phyloP scores from a whole-genome alignment of 768 basidiomycete species.

The Ephemerocybe angulata region DNA sequence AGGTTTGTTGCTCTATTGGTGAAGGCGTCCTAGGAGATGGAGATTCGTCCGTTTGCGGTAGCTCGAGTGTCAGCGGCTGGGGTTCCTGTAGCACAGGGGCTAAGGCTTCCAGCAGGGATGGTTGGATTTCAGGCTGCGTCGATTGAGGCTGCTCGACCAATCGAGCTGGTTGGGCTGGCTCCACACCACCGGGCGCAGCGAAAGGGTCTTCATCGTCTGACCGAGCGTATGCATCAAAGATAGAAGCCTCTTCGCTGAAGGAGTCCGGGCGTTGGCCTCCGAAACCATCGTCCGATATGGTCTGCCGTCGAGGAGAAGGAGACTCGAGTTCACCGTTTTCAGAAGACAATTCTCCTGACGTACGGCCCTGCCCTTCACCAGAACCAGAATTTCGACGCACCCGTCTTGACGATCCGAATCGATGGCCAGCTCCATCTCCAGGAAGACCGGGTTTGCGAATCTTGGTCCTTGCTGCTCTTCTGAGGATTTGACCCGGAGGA shows the following conservation, averaged over 20 bases:
- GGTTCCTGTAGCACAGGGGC: conserved; percentile 58
- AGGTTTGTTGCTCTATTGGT: conserved; percentile 35
- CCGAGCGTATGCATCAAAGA: conserved; percentile 78
- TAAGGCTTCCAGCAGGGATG: conserved; percentile 32
- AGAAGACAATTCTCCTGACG: conserved; percentile 69
- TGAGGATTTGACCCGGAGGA: conserved; percentile 83
- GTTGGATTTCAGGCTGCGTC: conserved; percentile 26
- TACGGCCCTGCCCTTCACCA: conserved; percentile 45
- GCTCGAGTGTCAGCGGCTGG: conserved; percentile 49
- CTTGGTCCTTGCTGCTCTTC: conserved; percentile 90
- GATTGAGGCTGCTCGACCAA: conserved; percentile 17
- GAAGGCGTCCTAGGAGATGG: conserved; percentile 59
- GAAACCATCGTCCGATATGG: conserved; percentile 46
- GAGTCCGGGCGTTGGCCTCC: conserved; percentile 56
- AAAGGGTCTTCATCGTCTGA: conserved; percentile 51
- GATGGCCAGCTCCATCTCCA: conserved; percentile 79
- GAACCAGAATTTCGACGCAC: conserved; percentile 29
- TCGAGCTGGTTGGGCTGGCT: conserved; percentile 10
- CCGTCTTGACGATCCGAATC: conserved; percentile 58
- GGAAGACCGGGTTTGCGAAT: conserved; percentile 81
- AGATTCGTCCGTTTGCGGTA: conserved; percentile 31
- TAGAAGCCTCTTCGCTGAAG: conserved; percentile 75
- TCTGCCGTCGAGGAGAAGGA: conserved; percentile 33
- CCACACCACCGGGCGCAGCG: conserved; percentile 27
- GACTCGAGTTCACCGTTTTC: conserved; percentile 60